These are phyloP conservation scores for Teunomyces cretensis DNA, from an alignment of 805 yeast genomes.

Conservation along the genomic window DNA sequence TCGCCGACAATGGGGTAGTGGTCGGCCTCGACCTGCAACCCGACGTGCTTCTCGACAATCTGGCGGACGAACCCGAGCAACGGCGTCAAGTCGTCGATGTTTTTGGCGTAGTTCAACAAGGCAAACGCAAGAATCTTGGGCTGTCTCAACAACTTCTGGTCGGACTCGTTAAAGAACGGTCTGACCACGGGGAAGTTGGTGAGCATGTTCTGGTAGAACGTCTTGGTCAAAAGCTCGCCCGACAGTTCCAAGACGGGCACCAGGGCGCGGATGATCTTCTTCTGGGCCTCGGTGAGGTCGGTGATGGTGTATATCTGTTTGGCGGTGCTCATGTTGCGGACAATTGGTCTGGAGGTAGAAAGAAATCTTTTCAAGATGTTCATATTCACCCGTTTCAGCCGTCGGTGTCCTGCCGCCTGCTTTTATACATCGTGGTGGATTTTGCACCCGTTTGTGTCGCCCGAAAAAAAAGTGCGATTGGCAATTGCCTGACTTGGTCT, in stretches of 20 bases:
- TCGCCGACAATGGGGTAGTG: constrained; percentile 68
- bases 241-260: constrained; percentile 55
- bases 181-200: constrained; percentile 51
- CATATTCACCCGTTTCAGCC: too few species aligned
- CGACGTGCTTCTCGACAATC: constrained; percentile 66
- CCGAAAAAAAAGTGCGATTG: too few species aligned
- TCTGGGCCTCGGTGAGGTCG: constrained; percentile 31
- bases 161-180: constrained; percentile 59
- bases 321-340: constrained; percentile 3
- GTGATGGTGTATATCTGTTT: constrained; percentile 5
- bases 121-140: constrained; percentile 67
- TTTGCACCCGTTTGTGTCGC: too few species aligned
- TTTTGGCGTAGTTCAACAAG: constrained; percentile 57
- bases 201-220: constrained; percentile 58
- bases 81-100: constrained; percentile 58
- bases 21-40: constrained; percentile 59
- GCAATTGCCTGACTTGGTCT: neutral
- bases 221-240: constrained; percentile 55
- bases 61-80: constrained; percentile 54
- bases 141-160: constrained; percentile 56
- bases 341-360: neutral
- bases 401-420: too few species aligned
- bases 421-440: too few species aligned
- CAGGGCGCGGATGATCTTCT: constrained; percentile 41
- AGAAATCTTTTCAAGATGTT: neutral